Conservation (phyloP, 192 early-diverging fungal species). For the Diversispora epigaea region DNA sequence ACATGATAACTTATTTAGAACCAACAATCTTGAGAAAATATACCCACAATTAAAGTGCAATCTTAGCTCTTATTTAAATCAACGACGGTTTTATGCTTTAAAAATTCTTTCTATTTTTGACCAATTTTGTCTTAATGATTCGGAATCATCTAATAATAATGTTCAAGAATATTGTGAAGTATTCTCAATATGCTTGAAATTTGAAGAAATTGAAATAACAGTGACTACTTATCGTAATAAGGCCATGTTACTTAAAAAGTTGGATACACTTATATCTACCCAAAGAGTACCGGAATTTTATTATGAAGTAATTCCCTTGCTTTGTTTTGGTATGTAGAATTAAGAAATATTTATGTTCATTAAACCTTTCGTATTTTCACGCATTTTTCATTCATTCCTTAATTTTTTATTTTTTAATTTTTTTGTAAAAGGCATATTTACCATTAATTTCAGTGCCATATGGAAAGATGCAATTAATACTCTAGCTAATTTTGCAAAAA, state of each 20-base stretch:
- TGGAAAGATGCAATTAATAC: constrained; percentile 75
- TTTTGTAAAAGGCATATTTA: constrained; percentile 57
- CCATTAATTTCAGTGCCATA: constrained; percentile 78
- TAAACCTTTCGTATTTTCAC: neutral
- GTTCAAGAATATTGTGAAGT: constrained; percentile 48
- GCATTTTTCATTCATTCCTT: neutral
- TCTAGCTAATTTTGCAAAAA: constrained; percentile 52
- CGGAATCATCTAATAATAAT: constrained; percentile 31
- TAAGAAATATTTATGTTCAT: neutral
- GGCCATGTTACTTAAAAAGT: constrained; percentile 67
- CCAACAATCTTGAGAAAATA: constrained; percentile 47
- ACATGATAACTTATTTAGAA: constrained; percentile 37
- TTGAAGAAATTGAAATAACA: constrained; percentile 64
- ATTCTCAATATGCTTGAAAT: constrained; percentile 53
- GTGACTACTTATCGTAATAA: constrained; percentile 79
- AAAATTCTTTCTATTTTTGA: constrained; percentile 70
- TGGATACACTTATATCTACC: constrained; percentile 63
- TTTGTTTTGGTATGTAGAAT: constrained; percentile 57
- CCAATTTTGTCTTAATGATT: constrained; percentile 52
- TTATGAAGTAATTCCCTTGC: constrained; percentile 60
- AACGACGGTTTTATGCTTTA: constrained; percentile 63
- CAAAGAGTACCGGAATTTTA: constrained; percentile 71
- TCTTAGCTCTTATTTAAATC: constrained; percentile 57
- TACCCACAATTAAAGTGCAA: constrained; percentile 56
- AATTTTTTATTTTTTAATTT: neutral